Conservation (phyloP, 352 stramenopile genomes). For the Globisporangium cederbergense region DNA sequence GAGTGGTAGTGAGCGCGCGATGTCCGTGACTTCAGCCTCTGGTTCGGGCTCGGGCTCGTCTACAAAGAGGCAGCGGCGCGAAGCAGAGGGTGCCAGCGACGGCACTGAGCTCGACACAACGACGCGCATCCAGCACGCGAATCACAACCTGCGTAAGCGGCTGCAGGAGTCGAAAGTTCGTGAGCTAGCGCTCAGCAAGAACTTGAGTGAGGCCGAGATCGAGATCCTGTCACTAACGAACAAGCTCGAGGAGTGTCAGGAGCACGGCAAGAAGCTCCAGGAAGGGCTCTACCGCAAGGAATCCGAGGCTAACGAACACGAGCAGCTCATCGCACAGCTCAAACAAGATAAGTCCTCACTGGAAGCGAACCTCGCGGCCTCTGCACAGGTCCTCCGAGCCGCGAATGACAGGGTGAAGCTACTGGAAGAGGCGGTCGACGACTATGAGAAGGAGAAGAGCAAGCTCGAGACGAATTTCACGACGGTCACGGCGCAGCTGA, state of each 20-base stretch:
- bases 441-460: constrained; percentile 4
- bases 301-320: not conserved
- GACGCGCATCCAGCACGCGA: constrained; percentile 9
- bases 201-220: constrained; percentile 9
- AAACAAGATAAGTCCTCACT: constrained; percentile 1
- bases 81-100: not conserved
- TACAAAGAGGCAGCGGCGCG: not conserved
- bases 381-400: not conserved
- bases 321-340: constrained; percentile 7
- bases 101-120: constrained; percentile 1
- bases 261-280: constrained; percentile 7
- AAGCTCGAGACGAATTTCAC: not conserved
- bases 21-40: not conserved
- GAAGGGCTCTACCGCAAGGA: constrained; percentile 11
- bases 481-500: not conserved
- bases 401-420: not conserved
- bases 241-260: constrained; percentile 5
- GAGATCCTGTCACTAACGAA: constrained; percentile 8
- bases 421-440: not conserved
- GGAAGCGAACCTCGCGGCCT: not conserved
- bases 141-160: not conserved
- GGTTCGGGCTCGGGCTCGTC: not conserved
- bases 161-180: constrained; percentile 4
- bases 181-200: constrained; percentile 1
- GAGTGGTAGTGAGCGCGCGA: not conserved